These are phyloP conservation scores for Buddleja alternifolia DNA, from an alignment of 257 asterid genomes.

Conservation along the genomic window DNA sequence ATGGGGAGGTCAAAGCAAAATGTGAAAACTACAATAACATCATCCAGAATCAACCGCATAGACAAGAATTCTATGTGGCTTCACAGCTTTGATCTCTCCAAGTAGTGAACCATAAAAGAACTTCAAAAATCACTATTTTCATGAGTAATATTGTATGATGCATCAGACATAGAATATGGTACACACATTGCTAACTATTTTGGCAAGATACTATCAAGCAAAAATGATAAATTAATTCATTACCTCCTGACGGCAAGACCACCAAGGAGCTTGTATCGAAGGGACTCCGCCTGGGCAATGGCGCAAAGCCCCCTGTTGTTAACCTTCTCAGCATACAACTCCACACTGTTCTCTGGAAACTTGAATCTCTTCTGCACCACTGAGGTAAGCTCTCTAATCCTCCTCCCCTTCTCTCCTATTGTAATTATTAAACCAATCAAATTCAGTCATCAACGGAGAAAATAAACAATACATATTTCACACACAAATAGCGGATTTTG, in stretches of 20 bases:
- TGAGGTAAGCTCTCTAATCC: constrained; percentile 70
- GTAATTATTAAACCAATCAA: constrained; percentile 3
- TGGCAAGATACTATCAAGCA: neutral
- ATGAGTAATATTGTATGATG: neutral
- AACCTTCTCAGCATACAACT: constrained; percentile 63
- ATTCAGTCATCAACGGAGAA: neutral
- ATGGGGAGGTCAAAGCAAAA: neutral
- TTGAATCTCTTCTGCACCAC: constrained; percentile 67
- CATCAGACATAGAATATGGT: neutral
- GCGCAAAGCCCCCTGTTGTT: constrained; percentile 62
- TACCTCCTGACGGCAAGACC: constrained; percentile 61
- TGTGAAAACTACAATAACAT: neutral
- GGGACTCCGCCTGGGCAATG: constrained; percentile 60
- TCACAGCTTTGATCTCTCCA: neutral
- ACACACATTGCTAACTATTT: neutral
- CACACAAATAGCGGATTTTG: neutral
- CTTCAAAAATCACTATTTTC: neutral
- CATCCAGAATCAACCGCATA: neutral
- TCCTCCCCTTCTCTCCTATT: constrained; percentile 70
- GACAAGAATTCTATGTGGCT: neutral
- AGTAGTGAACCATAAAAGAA: neutral
- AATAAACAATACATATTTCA: neutral
- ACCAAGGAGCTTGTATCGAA: constrained; percentile 59
- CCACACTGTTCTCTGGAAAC: constrained; percentile 65
- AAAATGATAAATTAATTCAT: neutral